phyloP scores from a whole-genome alignment of 2,329 filamentous ascomycete genomes.

The Ilyonectria sp. region DNA sequence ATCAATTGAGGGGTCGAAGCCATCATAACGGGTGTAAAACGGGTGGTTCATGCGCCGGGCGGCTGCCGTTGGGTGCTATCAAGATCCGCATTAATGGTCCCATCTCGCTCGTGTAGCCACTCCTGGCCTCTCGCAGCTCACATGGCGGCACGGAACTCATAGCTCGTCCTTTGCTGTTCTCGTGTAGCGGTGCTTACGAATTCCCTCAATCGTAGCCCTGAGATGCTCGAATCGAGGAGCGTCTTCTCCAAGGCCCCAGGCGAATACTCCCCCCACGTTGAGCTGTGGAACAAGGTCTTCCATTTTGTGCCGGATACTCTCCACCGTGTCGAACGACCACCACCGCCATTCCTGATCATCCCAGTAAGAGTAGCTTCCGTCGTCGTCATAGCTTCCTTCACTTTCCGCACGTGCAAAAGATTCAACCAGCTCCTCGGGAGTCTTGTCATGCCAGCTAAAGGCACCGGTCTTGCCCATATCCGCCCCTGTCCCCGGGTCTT shows the following conservation, averaged over 20 bases:
- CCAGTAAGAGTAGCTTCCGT: conserved; percentile 81
- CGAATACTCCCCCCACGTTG: conserved; percentile 79
- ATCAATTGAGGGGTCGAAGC: conserved; percentile 19
- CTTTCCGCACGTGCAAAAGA: conserved; percentile 72
- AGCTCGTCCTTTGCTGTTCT: conserved; percentile 49
- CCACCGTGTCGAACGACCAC: conserved; percentile 82
- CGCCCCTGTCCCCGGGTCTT: conserved; percentile 70
- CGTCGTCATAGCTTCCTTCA: conserved; percentile 65
- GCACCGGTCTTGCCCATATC: conserved; percentile 71
- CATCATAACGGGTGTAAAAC: conserved; percentile 4
- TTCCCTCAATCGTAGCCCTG: conserved; percentile 49
- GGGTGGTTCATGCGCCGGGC: neutral
- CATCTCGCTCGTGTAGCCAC: conserved; percentile 5
- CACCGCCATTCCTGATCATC: conserved; percentile 72
- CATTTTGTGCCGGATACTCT: conserved; percentile 75
- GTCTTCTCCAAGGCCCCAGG: conserved; percentile 83
- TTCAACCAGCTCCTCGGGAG: conserved; percentile 65
- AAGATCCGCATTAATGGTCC: conserved; percentile 18
- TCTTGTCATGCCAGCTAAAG: conserved; percentile 73
- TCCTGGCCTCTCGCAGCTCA: conserved; percentile 7
- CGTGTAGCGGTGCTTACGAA: conserved; percentile 39
- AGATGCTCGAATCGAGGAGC: conserved; percentile 61
- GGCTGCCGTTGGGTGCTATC: neutral
- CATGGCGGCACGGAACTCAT: conserved; percentile 33
- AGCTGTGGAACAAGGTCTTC: conserved; percentile 69